Base-by-base conservation (phyloP, 2,329 filamentous ascomycete genomes). In the Ilyonectria sp. region DNA sequence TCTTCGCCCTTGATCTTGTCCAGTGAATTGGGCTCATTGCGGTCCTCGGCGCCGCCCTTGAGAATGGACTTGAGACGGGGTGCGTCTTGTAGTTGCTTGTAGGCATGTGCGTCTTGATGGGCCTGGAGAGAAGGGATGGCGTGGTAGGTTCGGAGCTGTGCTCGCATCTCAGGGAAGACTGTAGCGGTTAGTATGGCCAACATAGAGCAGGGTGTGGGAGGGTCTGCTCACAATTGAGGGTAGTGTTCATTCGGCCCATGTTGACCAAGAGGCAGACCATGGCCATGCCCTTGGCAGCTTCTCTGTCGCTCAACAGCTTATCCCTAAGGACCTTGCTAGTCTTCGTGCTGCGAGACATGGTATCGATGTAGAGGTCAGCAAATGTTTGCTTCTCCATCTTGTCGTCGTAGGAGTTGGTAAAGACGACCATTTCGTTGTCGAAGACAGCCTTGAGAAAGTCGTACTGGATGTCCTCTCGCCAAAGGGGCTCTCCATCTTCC, bases 141-240 rank as follows among this genome's bases (percentile, higher is more conserved):
- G 79, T 99, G 96, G 83, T 99, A 99, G 40, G 96, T 99, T 79
- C 96, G 92, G 35, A 99, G 87, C 79, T 99, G 96, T 33, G 96
- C 96, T 82, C 96, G 93, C 96, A 99, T 99, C 81, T 99, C 96
- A 23, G 96, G 96, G 79, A 99, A 99, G 86, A 99, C 96, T 97
- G 79, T 59, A 67, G 19, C 9, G n/a, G 66, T 76, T 63, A 75
- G 72, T 67, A 60, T 62, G 63, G 5, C 26, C 23, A 54, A 37
- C 62, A 23, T 35, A 53, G 40, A n/a, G 33, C 23, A n/a, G 13
- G 6, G 21, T 8, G 9, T 37, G 63, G 9, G 21, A 63, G 54
- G 40, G 63, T 65, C 9, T 61, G 81, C 90, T 78, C 85, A 97
- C 95, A 98, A 78, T 99, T 99, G 54, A 99, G 86, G 0, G 96